Conservation (phyloP, 805 yeast genomes). For the Saccharomycopsis lassenensis region DNA sequence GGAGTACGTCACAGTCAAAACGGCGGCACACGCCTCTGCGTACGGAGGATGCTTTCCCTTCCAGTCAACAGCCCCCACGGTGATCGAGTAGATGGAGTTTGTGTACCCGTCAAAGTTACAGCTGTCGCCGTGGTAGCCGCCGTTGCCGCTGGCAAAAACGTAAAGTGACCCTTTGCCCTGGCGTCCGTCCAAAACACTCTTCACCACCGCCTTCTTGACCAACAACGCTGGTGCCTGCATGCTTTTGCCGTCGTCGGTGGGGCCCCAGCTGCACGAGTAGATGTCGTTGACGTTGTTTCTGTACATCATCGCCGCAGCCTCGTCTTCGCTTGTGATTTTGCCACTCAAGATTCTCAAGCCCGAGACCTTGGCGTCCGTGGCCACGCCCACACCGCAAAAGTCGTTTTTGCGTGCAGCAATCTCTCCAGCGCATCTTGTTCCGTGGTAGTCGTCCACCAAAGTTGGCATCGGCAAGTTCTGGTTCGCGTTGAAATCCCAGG, state of each 20-base stretch:
- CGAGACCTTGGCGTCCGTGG: slow-evolving; percentile 72
- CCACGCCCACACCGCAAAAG: slow-evolving; percentile 96
- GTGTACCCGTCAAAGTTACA: slow-evolving; percentile 98
- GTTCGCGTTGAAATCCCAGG: slow-evolving; percentile 88
- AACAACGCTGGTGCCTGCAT: slow-evolving; percentile 75
- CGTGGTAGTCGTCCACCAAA: slow-evolving; percentile 78
- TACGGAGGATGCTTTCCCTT: slow-evolving; percentile 80
- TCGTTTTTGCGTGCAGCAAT: slow-evolving; percentile 79
- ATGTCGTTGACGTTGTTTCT: slow-evolving; percentile 80
- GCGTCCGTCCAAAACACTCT: slow-evolving; percentile 78
- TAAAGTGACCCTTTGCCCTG: slow-evolving; percentile 72
- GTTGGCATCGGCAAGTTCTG: slow-evolving; percentile 69
- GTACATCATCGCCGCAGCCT: slow-evolving; percentile 79
- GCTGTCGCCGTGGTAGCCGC: slow-evolving; percentile 71
- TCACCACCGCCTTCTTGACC: slow-evolving; percentile 73
- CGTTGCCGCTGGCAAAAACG: slow-evolving; percentile 96
- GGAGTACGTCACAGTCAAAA: slow-evolving; percentile 84
- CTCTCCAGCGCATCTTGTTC: slow-evolving; percentile 97
- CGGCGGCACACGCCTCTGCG: slow-evolving; percentile 90
- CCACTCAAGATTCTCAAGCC: slow-evolving; percentile 88
- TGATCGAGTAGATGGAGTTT: slow-evolving; percentile 86
- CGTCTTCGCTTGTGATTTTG: slow-evolving; percentile 71
- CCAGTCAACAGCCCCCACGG: slow-evolving; percentile 88
- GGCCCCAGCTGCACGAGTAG: slow-evolving; percentile 98
- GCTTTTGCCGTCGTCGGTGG: slow-evolving; percentile 81